Evolutionary conservation across 768 basidiomycete genomes (phyloP).

Genomic region (Mycena venus): DNA sequence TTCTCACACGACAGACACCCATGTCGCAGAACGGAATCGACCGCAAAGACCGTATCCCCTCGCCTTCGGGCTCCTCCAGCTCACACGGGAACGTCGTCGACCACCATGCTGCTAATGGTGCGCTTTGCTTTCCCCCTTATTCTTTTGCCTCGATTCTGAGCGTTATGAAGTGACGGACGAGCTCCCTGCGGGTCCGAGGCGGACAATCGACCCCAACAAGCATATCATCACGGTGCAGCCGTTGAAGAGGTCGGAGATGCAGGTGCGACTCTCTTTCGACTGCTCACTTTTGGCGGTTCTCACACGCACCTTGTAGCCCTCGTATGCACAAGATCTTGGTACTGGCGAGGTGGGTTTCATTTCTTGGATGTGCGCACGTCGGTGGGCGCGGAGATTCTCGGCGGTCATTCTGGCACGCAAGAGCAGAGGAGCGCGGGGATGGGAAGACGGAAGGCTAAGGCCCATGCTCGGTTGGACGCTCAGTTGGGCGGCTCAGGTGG

Average conservation of each 20-base stretch:
- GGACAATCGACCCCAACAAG: constrained; percentile 37
- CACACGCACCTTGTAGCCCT: constrained; percentile 71
- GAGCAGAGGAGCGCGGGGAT: too few species aligned
- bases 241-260: constrained; percentile 88
- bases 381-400: neutral
- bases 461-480: too few species aligned
- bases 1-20: neutral
- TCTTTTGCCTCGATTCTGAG: neutral
- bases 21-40: constrained; percentile 50
- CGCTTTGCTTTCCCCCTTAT: constrained; percentile 35
- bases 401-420: neutral
- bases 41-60: constrained; percentile 66
- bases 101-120: constrained; percentile 77
- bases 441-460: too few species aligned
- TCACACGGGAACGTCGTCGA: constrained; percentile 78
- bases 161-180: constrained; percentile 74
- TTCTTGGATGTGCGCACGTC: neutral
- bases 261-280: constrained; percentile 56
- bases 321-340: constrained; percentile 93
- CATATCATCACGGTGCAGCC: constrained; percentile 85
- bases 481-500: too few species aligned
- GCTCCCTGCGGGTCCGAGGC: constrained; percentile 48
- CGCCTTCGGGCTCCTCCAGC: constrained; percentile 53
- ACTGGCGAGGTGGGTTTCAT: constrained; percentile 60
- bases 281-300: neutral